Percentiles rank a stretch among this genome's conserved stretches.
Evolutionary conservation across 1,139 yeast genomes (phyloP).

Genomic region (Magnusiomyces tetraspermus): DNA sequence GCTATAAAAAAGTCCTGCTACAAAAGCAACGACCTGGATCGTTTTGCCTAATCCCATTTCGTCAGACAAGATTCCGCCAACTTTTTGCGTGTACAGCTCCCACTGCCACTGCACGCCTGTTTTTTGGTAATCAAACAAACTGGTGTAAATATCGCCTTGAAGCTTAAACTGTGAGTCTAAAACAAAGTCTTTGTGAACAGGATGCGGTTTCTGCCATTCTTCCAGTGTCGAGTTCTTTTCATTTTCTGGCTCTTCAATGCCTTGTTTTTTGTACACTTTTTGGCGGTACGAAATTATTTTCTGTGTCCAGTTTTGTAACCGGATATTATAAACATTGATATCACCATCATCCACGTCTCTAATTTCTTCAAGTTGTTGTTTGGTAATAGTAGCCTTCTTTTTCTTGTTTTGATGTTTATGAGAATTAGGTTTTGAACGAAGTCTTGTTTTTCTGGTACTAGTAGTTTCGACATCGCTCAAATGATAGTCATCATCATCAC

Average conservation of each 20-base stretch:
- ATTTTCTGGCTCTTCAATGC: slow-evolving; percentile 10
- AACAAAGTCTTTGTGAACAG: slow-evolving; percentile 62
- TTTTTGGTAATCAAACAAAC: slow-evolving; percentile 84
- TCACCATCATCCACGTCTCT: slow-evolving; percentile 72
- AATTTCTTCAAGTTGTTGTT: slow-evolving; percentile 29
- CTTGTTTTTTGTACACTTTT: slow-evolving; percentile 9
- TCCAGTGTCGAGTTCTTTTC: slow-evolving; percentile 31
- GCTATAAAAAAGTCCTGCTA: slow-evolving; percentile 85
- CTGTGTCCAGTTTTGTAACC: slow-evolving; percentile 52
- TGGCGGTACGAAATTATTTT: slow-evolving; percentile 29
- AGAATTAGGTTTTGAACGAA: slow-evolving; percentile 7
- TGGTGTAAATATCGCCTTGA: slow-evolving; percentile 86
- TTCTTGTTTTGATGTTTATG: slow-evolving; percentile 18
- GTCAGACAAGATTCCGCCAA: slow-evolving; percentile 94
- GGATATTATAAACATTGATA: slow-evolving; percentile 47
- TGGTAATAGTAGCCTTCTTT: slow-evolving; percentile 12
- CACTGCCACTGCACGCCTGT: slow-evolving; percentile 71
- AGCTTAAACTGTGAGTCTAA: slow-evolving; percentile 59
- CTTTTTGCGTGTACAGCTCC: slow-evolving; percentile 74
- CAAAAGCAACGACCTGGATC: slow-evolving; percentile 77
- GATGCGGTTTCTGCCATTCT: slow-evolving; percentile 72
- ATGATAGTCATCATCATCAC: slow-evolving; percentile 22
- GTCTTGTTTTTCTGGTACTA: slow-evolving; percentile 16
- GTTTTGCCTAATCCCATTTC: slow-evolving; percentile 98
- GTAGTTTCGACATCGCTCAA: slow-evolving; percentile 22